A percentile compares a stretch with the other conserved stretches of the same genome.
phyloP scores from a whole-genome alignment of 495 filamentous ascomycete genomes.

The Baudoinia panamericana region DNA sequence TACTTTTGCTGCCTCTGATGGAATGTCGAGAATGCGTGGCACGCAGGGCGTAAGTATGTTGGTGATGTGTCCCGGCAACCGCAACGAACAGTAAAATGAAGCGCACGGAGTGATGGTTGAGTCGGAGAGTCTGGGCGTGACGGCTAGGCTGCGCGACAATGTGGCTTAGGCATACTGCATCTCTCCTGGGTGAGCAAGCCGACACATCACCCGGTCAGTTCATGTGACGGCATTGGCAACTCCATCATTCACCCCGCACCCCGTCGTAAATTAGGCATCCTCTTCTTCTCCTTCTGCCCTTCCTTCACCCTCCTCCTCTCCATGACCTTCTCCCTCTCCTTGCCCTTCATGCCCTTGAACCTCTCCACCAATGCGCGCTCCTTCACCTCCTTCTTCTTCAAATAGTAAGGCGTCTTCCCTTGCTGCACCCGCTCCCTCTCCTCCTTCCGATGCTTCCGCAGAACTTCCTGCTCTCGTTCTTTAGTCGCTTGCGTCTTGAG shows the following conservation, averaged over 20 bases:
- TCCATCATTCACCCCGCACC: neutral
- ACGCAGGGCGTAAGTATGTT: too few relatives aligned
- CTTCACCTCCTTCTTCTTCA: conserved; percentile 86
- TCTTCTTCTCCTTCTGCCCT: conserved; percentile 64
- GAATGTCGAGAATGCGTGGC: too few relatives aligned
- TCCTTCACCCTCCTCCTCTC: conserved; percentile 78
- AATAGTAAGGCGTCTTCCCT: conserved; percentile 85
- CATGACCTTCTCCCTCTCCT: conserved; percentile 64
- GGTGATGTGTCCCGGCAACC: too few relatives aligned
- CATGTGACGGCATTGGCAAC: too few relatives aligned
- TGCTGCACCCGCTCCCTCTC: conserved; percentile 73
- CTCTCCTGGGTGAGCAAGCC: too few relatives aligned
- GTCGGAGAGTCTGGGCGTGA: too few relatives aligned
- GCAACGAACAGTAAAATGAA: too few relatives aligned
- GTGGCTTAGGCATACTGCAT: too few relatives aligned
- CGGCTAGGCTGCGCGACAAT: too few relatives aligned
- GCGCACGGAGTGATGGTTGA: too few relatives aligned
- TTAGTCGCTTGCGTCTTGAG: conserved; percentile 54
- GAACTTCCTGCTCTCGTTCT: conserved; percentile 50
- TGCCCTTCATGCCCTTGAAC: conserved; percentile 65
- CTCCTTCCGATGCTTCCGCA: conserved; percentile 58
- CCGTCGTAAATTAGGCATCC: conserved; percentile 43
- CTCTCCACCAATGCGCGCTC: conserved; percentile 64
- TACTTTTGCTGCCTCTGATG: too few relatives aligned
- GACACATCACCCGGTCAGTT: too few relatives aligned